Evolutionary conservation across 805 yeast species (phyloP), one percentile per base, ranked within the genome.

Genomic region (Pichia kluyveri): DNA sequence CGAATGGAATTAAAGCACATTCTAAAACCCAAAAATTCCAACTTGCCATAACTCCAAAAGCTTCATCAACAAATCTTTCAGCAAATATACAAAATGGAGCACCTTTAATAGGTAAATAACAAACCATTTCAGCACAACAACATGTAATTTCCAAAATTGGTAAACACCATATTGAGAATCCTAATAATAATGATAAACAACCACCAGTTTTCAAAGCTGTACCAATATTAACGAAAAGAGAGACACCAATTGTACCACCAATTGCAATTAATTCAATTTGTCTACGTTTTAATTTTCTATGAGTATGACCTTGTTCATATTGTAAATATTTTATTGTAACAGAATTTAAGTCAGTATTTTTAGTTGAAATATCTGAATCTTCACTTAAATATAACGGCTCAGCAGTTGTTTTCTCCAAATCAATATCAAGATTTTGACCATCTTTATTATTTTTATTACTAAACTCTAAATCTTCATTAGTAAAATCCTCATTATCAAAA

Each of bases 191-290:
- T 8, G 66, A 63, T 26, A 70, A 56, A 4, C 75, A 73, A 1
- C 77, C 77, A 23, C 72, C 71, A 30, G 56, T 54, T n/a, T 58
- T 60, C 31, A 71, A 58, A 1, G 69, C 64, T 30, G 60, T 60
- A n/a, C 73, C 72, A 40, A 71, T 71, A 37, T 71, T 62, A 14
- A 71, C 74, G 43, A 71, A 71, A 17, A 71, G 55, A 1, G 74
- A 70, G 4, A 72, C 68, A 26, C 76, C 77, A 46, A 72, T 70
- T 10, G 75, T 70, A 38, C 74, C 56, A 44, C 89, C 86, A 18
- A 85, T 82, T 11, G 88, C 87, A 50, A 85, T 79, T 46, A 85
- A 70, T 58, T 83, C 86, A 19, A 85, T 80, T 65, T 86, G 95
- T 51, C 95, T 69, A 45, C 81, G 76, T 51, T 72, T 66, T 46